Evolutionary conservation across 306 rosid species (phyloP).

Genomic region (Sophora flavescens): DNA sequence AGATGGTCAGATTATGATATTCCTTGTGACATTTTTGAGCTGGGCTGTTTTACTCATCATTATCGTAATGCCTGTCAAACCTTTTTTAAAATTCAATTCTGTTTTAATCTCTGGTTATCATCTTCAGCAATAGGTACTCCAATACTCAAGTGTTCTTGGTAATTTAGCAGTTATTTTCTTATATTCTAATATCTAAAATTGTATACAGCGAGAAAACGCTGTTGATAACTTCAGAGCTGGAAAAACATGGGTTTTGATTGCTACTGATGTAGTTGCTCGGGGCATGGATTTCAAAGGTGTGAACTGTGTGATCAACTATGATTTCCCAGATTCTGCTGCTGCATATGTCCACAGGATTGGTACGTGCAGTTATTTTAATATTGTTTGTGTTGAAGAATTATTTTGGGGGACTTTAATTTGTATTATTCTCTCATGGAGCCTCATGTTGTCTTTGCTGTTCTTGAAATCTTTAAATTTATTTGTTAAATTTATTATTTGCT

Average conservation of each 20-base stretch:
- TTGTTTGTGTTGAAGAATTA: slow-evolving; percentile 28
- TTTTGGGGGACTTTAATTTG: slow-evolving; percentile 22
- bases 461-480: neutral
- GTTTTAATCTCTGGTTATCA: slow-evolving; percentile 6
- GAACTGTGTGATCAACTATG: slow-evolving; percentile 90
- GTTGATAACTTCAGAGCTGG: slow-evolving; percentile 94
- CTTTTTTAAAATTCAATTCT: neutral
- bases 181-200: slow-evolving; percentile 37
- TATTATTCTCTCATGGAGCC: slow-evolving; percentile 18
- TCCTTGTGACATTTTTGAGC: slow-evolving; percentile 8
- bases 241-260: slow-evolving; percentile 94
- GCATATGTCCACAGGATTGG: slow-evolving; percentile 96
- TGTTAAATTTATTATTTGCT: slow-evolving; percentile 11
- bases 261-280: slow-evolving; percentile 95
- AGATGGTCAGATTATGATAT: slow-evolving; percentile 37
- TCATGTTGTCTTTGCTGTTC: neutral
- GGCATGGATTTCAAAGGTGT: slow-evolving; percentile 98
- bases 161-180: slow-evolving; percentile 18
- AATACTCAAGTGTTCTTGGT: neutral
- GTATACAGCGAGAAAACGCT: slow-evolving; percentile 84
- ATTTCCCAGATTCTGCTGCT: slow-evolving; percentile 91
- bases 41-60: slow-evolving; percentile 28
- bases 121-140: slow-evolving; percentile 9
- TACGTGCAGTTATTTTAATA: slow-evolving; percentile 47
- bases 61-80: neutral